A percentile compares a stretch with the other conserved stretches of the same genome.
Evolutionary conservation across 1,284 basidiomycete species (phyloP).

Genomic region (Vanrija sp.): DNA sequence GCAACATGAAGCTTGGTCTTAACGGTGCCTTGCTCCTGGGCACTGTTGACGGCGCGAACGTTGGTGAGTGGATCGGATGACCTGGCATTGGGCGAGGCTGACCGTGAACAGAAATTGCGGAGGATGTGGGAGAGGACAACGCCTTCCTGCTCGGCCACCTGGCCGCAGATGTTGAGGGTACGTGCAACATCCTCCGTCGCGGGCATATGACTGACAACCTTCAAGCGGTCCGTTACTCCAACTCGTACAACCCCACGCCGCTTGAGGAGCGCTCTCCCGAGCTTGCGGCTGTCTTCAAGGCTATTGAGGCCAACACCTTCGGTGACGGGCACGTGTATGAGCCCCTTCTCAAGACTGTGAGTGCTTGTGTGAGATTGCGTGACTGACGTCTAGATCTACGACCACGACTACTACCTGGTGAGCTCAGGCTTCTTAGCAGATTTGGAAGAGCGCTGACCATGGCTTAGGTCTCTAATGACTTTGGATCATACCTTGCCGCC

Average conservation of each 20-base stretch:
- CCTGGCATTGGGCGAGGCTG: neutral
- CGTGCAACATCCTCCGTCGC: neutral
- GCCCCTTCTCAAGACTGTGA: conserved; percentile 54
- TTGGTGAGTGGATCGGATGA: conserved; percentile 51
- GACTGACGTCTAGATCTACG: conserved; percentile 21
- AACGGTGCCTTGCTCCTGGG: conserved; percentile 70
- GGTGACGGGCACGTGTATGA: conserved; percentile 73
- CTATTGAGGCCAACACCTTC: conserved; percentile 68
- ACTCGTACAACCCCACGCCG: conserved; percentile 72
- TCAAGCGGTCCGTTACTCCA: conserved; percentile 66
- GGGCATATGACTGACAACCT: neutral
- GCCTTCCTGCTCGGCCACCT: conserved; percentile 49
- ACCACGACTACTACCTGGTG: conserved; percentile 64
- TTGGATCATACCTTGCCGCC: conserved; percentile 80
- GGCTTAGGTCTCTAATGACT: conserved; percentile 69
- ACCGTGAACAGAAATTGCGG: conserved; percentile 63
- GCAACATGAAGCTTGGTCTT: conserved; percentile 76
- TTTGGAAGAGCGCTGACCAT: conserved; percentile 59
- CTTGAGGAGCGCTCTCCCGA: conserved; percentile 76
- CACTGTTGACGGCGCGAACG: conserved; percentile 78
- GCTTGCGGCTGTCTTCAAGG: conserved; percentile 62
- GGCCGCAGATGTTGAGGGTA: conserved; percentile 59
- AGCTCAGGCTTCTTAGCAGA: neutral
- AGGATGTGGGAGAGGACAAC: conserved; percentile 73
- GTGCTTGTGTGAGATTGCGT: conserved; percentile 1